Evolutionary conservation across 306 rosid species (phyloP).

Genomic region (Sindora glabra): DNA sequence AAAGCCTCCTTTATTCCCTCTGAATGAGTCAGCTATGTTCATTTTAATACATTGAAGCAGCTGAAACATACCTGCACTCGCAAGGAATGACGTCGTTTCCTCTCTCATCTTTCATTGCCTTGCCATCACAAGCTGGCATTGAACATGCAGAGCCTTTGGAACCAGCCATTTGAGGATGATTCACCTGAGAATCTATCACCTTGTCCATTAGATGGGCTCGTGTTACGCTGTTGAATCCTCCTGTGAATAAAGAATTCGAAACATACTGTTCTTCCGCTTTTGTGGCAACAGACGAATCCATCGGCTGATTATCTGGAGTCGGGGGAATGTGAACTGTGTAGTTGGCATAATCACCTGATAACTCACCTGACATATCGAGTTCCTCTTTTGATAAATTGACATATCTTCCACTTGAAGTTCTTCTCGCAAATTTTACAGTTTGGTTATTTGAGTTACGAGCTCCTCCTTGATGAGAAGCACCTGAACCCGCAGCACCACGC

Average conservation of each 20-base stretch:
- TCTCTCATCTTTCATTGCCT: conserved; percentile 87
- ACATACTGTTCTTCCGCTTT: conserved; percentile 93
- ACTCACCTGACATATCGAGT: conserved; percentile 68
- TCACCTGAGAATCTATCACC: conserved; percentile 80
- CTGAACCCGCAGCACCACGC: conserved; percentile 38
- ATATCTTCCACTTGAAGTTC: conserved; percentile 83
- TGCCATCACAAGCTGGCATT: conserved; percentile 71
- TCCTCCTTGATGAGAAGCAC: conserved; percentile 25
- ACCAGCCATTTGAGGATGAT: conserved; percentile 94
- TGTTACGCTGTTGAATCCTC: conserved; percentile 85
- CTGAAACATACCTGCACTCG: conserved; percentile 63
- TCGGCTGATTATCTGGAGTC: conserved; percentile 79
- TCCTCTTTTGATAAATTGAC: conserved; percentile 81
- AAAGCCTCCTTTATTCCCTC: background rate
- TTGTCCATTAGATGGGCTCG: conserved; percentile 91
- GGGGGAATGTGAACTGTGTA: conserved; percentile 92
- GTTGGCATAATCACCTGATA: conserved; percentile 67
- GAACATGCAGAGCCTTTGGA: conserved; percentile 77
- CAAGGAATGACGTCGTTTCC: conserved; percentile 77
- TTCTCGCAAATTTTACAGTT: conserved; percentile 64
- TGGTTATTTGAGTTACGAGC: conserved; percentile 35
- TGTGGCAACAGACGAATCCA: conserved; percentile 59
- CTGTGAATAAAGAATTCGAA: conserved; percentile 75
- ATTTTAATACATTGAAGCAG: background rate
- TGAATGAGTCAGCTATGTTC: background rate